These are phyloP conservation scores for Trifolium pratense DNA, from an alignment of 306 rosid species.

Conservation along the genomic window DNA sequence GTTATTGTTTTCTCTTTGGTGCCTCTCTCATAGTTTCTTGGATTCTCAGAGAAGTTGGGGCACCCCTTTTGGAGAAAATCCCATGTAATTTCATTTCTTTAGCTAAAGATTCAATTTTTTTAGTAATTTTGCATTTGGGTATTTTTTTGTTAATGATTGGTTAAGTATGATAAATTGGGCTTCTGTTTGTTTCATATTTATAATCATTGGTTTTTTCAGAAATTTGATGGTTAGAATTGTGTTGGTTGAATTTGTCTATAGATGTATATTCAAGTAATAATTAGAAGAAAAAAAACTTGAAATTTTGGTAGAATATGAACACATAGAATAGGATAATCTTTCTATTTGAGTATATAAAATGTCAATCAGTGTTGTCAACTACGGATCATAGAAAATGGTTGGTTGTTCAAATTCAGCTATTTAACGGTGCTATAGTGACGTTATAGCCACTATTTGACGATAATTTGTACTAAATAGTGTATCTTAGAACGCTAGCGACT, in stretches of 20 bases:
- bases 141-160: conserved; percentile 25
- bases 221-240: not conserved
- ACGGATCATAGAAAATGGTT: not conserved
- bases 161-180: not conserved
- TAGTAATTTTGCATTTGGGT: conserved; percentile 38
- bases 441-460: not conserved
- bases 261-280: conserved; percentile 20
- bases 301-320: not conserved
- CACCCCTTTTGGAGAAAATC: conserved; percentile 83
- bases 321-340: conserved; percentile 9
- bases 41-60: conserved; percentile 86
- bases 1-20: conserved; percentile 90
- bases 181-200: conserved; percentile 12
- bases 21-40: conserved; percentile 75
- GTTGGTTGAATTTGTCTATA: conserved; percentile 29
- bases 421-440: not conserved
- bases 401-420: not conserved
- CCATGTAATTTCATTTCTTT: conserved; percentile 63
- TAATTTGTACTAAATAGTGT: not conserved
- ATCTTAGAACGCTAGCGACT: not conserved
- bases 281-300: conserved; percentile 19
- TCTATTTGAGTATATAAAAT: not conserved
- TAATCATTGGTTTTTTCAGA: not conserved
- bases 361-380: not conserved
- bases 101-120: conserved; percentile 6